Base-by-base conservation (phyloP, 768 basidiomycete genomes). In the Mycena vitilis region DNA sequence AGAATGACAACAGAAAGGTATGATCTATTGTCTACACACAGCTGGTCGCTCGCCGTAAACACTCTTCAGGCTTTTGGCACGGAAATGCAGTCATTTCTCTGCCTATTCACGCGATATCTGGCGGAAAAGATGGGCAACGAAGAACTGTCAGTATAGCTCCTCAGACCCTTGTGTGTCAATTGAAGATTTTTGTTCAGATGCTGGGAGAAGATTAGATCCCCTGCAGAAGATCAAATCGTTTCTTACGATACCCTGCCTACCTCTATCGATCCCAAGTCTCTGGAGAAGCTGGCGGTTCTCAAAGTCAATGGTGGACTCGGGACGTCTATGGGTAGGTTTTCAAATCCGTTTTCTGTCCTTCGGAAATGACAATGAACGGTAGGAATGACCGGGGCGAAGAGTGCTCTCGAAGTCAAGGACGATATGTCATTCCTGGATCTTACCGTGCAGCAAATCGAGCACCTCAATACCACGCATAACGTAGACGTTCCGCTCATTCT, bases 391-490 rank as follows among this genome's bases (percentile, higher is more conserved):
- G 91, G 91, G 56, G 95, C 95, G 25, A 98, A 97, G 86, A 91
- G 89, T 75, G 93, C 96, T 62, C 93, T 98, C 64, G 96, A 97
- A 76, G 95, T 97, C 82, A 92, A 97, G 81, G 91, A 98, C 75
- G 95, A 95, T 78, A 94, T 96, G 95, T 96, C 93, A 60, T 98
- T 98, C 89, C 90, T 98, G 70, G 96, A 98, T 79, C 87, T 98
- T 66, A 92, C 89, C 64, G 95, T 98, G 51, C 87, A 93, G 71
- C 96, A 98, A 81, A 95, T 98, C 75, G 95, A 98, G 84, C 94
- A 97, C 79, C 90, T 97, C 75, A 96, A 96, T 85, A 91, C 90
- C 57, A 87, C 88, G 54, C 84, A 89, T 76, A 87, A 87, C 68
- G 90, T 94, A 79, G 92, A 97, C 80, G 94, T 97, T 49, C 96